Conservation (phyloP, 139 green algal genomes). For the Pseudopediastrum boryanum region DNA sequence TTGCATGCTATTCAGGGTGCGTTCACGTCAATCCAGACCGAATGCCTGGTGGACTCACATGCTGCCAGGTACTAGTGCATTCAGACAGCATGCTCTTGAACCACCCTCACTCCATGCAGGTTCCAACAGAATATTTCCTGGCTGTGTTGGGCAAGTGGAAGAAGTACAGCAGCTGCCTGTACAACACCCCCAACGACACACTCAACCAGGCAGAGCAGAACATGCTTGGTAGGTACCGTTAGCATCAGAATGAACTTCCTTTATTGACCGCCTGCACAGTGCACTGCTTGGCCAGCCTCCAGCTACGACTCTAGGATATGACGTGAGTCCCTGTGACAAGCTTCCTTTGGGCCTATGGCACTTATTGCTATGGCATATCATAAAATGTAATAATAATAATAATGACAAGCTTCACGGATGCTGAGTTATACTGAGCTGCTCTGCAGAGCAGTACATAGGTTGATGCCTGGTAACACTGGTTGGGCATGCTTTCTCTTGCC, state of each 20-base stretch:
- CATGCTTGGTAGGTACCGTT: conserved; percentile 81
- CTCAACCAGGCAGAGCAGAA: conserved; percentile 89
- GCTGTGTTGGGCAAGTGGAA: conserved; percentile 81
- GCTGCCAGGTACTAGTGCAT: not conserved
- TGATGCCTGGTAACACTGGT: no score
- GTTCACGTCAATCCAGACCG: not conserved
- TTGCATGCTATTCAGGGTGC: not conserved
- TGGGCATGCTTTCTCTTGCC: no score
- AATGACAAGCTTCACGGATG: no score
- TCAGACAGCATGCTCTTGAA: not conserved
- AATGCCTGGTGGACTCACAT: not conserved
- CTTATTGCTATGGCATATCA: no score
- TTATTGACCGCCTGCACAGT: no score
- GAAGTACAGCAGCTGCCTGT: conserved; percentile 96
- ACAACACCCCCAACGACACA: conserved; percentile 48
- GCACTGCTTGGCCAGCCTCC: no score
- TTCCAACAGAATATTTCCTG: conserved; percentile 96
- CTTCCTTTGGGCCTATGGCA: no score
- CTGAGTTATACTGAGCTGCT: no score
- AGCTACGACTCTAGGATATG: no score
- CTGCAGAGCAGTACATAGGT: no score
- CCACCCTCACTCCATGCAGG: conserved; percentile 20
- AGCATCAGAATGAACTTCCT: not conserved
- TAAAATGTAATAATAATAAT: no score
- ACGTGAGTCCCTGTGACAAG: no score